phyloP scores from a whole-genome alignment of 345 rosid genomes.

The Melaleuca alternifolia region DNA sequence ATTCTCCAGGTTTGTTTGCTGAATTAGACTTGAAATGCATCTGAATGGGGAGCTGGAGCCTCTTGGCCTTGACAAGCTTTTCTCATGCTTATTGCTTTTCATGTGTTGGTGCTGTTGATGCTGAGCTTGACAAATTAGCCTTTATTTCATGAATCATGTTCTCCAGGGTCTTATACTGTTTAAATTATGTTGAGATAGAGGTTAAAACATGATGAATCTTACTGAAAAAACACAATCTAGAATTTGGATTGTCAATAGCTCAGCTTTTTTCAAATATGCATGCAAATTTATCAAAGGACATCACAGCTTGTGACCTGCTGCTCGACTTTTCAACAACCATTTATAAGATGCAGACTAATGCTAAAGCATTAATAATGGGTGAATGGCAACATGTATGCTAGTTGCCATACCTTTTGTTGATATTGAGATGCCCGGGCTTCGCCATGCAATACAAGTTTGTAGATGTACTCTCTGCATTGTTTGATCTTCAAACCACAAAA shows the following conservation, averaged over 20 bases:
- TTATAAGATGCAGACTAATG: not conserved
- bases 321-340: not conserved
- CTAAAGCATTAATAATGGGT: not conserved
- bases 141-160: slow-evolving; percentile 59
- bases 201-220: not conserved
- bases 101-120: slow-evolving; percentile 18
- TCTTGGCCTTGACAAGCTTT: slow-evolving; percentile 43
- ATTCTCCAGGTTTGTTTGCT: slow-evolving; percentile 74
- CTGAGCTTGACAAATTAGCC: slow-evolving; percentile 35
- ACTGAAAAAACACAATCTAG: not conserved
- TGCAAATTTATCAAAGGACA: not conserved
- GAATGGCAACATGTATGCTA: not conserved
- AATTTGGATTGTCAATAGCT: not conserved
- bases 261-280: not conserved
- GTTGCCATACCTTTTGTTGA: slow-evolving; percentile 64
- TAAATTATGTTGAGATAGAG: not conserved
- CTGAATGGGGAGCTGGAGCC: slow-evolving; percentile 95
- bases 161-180: slow-evolving; percentile 77
- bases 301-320: not conserved
- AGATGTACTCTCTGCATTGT: slow-evolving; percentile 63
- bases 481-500: slow-evolving; percentile 39
- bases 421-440: slow-evolving; percentile 85
- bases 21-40: slow-evolving; percentile 81
- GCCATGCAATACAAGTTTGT: slow-evolving; percentile 71
- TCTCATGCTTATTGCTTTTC: slow-evolving; percentile 58